Conservation (phyloP, 805 yeast species). For the Ogataea methanolica region DNA sequence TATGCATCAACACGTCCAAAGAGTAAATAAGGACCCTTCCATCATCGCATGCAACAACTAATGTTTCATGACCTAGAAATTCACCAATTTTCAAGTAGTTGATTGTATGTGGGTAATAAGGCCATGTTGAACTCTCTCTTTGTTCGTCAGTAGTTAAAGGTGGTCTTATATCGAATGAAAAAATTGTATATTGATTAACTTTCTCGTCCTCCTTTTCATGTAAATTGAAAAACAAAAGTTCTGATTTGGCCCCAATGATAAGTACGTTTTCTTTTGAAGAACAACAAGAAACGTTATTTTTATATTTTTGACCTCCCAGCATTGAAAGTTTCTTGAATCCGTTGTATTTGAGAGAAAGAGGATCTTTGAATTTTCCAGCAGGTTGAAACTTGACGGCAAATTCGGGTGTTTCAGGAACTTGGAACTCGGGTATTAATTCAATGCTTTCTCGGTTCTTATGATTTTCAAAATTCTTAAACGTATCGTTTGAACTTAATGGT, state of each 20-base stretch:
- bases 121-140: constrained; percentile 38
- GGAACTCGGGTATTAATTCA: constrained; percentile 12
- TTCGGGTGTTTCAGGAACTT: constrained; percentile 15
- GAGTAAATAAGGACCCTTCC: constrained; percentile 42
- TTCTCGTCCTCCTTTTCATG: constrained; percentile 18
- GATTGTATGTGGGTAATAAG: constrained; percentile 50
- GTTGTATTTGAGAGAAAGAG: constrained; percentile 17
- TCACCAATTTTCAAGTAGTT: constrained; percentile 41
- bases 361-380: constrained; percentile 34
- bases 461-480: constrained; percentile 32
- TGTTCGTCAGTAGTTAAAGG: constrained; percentile 36
- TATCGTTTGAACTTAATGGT: constrained; percentile 30
- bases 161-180: constrained; percentile 42
- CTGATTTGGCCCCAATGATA: constrained; percentile 32
- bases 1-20: constrained; percentile 26
- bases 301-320: constrained; percentile 31
- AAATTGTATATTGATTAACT: constrained; percentile 22
- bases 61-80: constrained; percentile 36
- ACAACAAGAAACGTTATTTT: constrained; percentile 35
- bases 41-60: constrained; percentile 51
- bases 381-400: constrained; percentile 30
- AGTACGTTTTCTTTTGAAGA: constrained; percentile 16
- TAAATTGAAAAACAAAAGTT: constrained; percentile 29
- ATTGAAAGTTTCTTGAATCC: constrained; percentile 17
- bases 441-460: constrained; percentile 11